Base-by-base conservation (phyloP, 129 eudicot genomes). In the Flaveria robusta region DNA sequence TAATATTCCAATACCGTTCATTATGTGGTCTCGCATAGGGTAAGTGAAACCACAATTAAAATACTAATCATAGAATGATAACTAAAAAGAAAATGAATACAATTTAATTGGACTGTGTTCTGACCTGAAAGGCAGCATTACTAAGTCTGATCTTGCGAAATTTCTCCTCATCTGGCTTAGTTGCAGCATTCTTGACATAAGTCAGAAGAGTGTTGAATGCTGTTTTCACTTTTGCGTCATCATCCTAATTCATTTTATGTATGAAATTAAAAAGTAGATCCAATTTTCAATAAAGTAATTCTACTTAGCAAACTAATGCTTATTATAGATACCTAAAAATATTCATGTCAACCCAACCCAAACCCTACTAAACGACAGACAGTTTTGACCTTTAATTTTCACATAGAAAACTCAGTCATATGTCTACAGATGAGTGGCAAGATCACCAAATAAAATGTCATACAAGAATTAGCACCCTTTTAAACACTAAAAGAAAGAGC, bases 81-180 rank as follows among this genome's bases (percentile, higher is more conserved):
- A 54, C 9, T 10, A 45, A 16, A 63, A 9, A 46, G 4, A 62
- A 58, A 4, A 24, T 24, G 10, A 20, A n/a, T n/a, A n/a, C n/a
- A 58, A 7, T 10, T 18, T 2, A 54, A 27, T 5, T 22, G 34
- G 19, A 45, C 23, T 29, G 56, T 10, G 66, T 60, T n/a, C 80
- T 71, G 49, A 94, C 99, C 99, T 94, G 99, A 84, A 94, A 87
- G 34, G 84, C 74, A 66, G 96, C 92, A 82, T 94, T 94, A 69
- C 84, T 86, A 37, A 94, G 90, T 74, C 97, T 82, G 68, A 94
- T 91, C 75, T 88, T 94, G 16, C 97, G 91, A 71, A 85, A 94
- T 81, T 94, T 94, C 84, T 91, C 97, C 62, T 91, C 96, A 9
- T 91, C 89, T 6, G 97, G 99, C 73, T 94, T 89, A 15, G 89